Evolutionary conservation across 2,329 filamentous ascomycete genomes (phyloP), one percentile per base, ranked within the genome.

Genomic region (Penicillium brevicompactum): DNA sequence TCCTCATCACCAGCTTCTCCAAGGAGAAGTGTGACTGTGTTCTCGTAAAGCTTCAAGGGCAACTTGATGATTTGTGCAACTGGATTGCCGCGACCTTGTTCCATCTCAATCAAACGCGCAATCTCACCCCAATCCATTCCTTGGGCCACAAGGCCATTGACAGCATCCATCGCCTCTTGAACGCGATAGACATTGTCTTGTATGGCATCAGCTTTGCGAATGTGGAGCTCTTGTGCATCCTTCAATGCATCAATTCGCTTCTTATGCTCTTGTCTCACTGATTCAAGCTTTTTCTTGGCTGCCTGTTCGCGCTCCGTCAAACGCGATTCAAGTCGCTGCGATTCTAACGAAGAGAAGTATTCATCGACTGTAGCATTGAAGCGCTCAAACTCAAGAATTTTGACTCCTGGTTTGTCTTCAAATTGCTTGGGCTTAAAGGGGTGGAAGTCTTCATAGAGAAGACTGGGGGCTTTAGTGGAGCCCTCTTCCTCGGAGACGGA

Each of bases 111-210:
- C 58, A 99, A 77, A 55, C 88, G 89, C 9, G 85, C 91, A 66
- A 97, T 92, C 62, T 97, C 90, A 10, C 91, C 86, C 94, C 94
- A 99, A 66, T 99, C 94, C 92, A 97, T 97, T 10, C 93, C 93
- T 68, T 96, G 91, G 5, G 85, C 85, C 56, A 99, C 85, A n/a
- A 97, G 78, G 0, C 91, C 90, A 71, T 96, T 97, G 50, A 99
- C 88, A 3, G 94, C 92, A 70, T 92, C 90, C 71, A 92, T 92
- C 4, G 91, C 92, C 75, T 97, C 94, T 70, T 96, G 90, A 0
- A 97, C 92, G 48, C 92, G 85, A 68, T 96, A 91, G 1, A 91
- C 81, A 67, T 99, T 97, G 21, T 91, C 90, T 71, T 96, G 86
- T 41, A 99, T 94, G 0, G 92, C 91, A 52, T 88, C 88, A 2